phyloP scores from a whole-genome alignment of 1,284 basidiomycete species.

The Melampsora larici-populina region DNA sequence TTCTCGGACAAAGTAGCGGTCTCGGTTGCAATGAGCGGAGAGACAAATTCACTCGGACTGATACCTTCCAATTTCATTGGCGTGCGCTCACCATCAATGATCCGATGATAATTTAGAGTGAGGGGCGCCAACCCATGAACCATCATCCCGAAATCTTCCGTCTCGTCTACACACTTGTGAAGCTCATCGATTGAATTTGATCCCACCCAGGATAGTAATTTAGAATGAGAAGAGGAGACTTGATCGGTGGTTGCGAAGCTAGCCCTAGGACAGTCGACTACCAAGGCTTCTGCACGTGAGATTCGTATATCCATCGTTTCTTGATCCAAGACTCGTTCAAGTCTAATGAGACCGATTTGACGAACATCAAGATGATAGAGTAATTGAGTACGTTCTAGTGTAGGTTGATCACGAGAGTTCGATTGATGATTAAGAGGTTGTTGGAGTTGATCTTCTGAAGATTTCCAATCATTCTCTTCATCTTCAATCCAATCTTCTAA shows the following conservation, averaged over 20 bases:
- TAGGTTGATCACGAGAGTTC: slow-evolving; percentile 10
- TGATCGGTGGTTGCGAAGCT: slow-evolving; percentile 16
- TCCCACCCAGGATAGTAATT: slow-evolving; percentile 19
- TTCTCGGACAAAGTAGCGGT: slow-evolving; percentile 28
- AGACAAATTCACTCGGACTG: slow-evolving; percentile 18
- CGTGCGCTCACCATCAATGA: slow-evolving; percentile 2
- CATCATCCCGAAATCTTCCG: slow-evolving; percentile 27
- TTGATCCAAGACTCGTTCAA: slow-evolving; percentile 39
- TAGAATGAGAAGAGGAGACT: slow-evolving; percentile 2
- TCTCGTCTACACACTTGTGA: slow-evolving; percentile 38
- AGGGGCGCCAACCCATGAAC: slow-evolving; percentile 32
- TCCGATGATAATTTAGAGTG: slow-evolving; percentile 31
- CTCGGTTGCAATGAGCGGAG: slow-evolving; percentile 28
- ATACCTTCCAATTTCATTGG: slow-evolving; percentile 29
- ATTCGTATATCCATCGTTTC: slow-evolving; percentile 39
- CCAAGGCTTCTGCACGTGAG: slow-evolving; percentile 36
- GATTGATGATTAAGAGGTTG: slow-evolving; percentile 16
- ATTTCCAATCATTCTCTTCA: slow-evolving; percentile 17
- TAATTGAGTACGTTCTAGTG: slow-evolving; percentile 17
- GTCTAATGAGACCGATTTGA: slow-evolving; percentile 20
- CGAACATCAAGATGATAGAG: slow-evolving; percentile 26
- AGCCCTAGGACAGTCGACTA: slow-evolving; percentile 35
- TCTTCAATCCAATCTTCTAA: slow-evolving; percentile 45
- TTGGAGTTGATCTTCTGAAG: slow-evolving; percentile 12
- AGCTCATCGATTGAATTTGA: slow-evolving; percentile 5